Conservation (phyloP, 805 yeast species). For the Sugiyamaella valdiviana region DNA sequence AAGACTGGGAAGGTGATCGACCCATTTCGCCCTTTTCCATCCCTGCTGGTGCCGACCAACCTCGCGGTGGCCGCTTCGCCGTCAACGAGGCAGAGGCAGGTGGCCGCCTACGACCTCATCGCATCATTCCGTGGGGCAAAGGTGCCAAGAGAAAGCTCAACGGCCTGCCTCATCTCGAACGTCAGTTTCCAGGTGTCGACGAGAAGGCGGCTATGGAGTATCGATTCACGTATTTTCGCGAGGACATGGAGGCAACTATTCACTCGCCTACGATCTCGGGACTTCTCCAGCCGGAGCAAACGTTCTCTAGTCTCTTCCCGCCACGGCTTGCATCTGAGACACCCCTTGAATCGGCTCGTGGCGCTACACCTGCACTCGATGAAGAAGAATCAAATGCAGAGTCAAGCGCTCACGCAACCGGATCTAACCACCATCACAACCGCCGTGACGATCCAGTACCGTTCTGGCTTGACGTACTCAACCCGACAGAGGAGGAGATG, state of each 20-base stretch:
- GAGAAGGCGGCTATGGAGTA: constrained; percentile 48
- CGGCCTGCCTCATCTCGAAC: constrained; percentile 4
- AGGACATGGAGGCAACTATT: constrained; percentile 79
- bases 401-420: neutral
- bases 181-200: constrained; percentile 17
- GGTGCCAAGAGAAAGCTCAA: constrained; percentile 9
- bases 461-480: constrained; percentile 88
- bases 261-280: constrained; percentile 89
- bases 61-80: constrained; percentile 17
- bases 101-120: constrained; percentile 70
- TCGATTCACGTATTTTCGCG: constrained; percentile 88
- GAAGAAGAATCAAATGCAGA: neutral
- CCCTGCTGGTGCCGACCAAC: neutral
- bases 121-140: constrained; percentile 63
- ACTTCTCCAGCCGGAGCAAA: constrained; percentile 54
- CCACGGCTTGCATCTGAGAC: constrained; percentile 10
- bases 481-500: constrained; percentile 97
- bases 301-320: constrained; percentile 57
- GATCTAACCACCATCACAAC: neutral
- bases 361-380: constrained; percentile 4
- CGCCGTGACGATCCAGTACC: constrained; percentile 29
- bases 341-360: constrained; percentile 7
- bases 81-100: constrained; percentile 50
- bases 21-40: constrained; percentile 11
- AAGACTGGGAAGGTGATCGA: constrained; percentile 9